Evolutionary conservation across 441 rosid genomes (phyloP).

Genomic region (Flueggea neowawraea): DNA sequence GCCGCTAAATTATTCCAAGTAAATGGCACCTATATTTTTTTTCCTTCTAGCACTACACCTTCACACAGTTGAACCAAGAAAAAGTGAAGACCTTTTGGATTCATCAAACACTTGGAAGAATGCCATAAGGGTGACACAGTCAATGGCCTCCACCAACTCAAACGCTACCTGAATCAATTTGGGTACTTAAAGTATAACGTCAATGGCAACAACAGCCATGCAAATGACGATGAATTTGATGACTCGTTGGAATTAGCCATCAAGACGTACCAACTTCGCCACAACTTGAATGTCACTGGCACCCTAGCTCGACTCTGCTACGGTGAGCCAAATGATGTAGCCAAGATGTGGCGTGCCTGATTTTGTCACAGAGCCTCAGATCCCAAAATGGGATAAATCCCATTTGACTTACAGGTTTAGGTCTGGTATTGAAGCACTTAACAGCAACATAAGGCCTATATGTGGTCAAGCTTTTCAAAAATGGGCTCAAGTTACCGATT

Average conservation of each 20-base stretch:
- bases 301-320: background rate
- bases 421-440: too few species aligned
- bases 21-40: too few species aligned
- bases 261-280: conserved; percentile 6
- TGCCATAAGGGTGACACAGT: too few species aligned
- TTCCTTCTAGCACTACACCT: too few species aligned
- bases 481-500: conserved; percentile 5
- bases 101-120: too few species aligned
- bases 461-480: conserved; percentile 4
- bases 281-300: conserved; percentile 2
- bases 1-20: too few species aligned
- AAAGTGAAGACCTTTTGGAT: too few species aligned
- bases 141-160: too few species aligned
- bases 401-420: too few species aligned
- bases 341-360: conserved; percentile 16
- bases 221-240: background rate
- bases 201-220: too few species aligned
- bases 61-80: too few species aligned
- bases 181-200: background rate
- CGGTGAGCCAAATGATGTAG: conserved; percentile 6
- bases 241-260: conserved; percentile 6
- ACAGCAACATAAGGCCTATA: background rate
- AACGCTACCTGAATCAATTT: background rate
- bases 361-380: background rate
- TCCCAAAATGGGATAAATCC: too few species aligned